phyloP scores from a whole-genome alignment of 768 basidiomycete species.

The Kwoniella botswanensis region DNA sequence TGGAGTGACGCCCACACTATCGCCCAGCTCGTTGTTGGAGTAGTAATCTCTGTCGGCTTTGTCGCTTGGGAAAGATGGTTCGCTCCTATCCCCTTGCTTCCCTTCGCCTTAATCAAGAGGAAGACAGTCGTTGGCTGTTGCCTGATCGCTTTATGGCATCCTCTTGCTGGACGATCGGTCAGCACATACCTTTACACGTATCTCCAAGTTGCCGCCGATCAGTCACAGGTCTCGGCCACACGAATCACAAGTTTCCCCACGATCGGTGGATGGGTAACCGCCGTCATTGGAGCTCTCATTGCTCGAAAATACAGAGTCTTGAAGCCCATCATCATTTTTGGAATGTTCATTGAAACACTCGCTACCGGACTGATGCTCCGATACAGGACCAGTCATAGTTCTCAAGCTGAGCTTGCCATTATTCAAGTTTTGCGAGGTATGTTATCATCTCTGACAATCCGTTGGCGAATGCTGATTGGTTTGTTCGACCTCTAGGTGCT shows the following conservation, averaged over 20 bases:
- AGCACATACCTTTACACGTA: slow-evolving; percentile 40
- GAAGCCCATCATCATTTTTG: slow-evolving; percentile 55
- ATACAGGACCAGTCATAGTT: slow-evolving; percentile 42
- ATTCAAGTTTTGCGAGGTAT: slow-evolving; percentile 49
- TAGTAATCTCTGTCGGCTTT: slow-evolving; percentile 40
- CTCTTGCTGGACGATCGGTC: slow-evolving; percentile 45
- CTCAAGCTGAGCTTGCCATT: slow-evolving; percentile 45
- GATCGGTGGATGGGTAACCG: slow-evolving; percentile 37
- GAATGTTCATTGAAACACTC: slow-evolving; percentile 47
- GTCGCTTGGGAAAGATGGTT: slow-evolving; percentile 50
- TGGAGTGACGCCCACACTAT: slow-evolving; percentile 56
- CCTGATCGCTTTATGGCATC: slow-evolving; percentile 52
- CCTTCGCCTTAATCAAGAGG: slow-evolving; percentile 50
- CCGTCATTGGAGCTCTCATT: slow-evolving; percentile 39
- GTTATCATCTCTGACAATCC: slow-evolving; percentile 11
- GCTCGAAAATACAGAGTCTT: slow-evolving; percentile 46
- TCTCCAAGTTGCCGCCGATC: slow-evolving; percentile 43
- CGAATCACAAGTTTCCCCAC: slow-evolving; percentile 34
- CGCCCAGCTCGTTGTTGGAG: slow-evolving; percentile 49
- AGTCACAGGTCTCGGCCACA: slow-evolving; percentile 31
- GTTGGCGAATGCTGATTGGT: neutral
- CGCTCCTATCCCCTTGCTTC: slow-evolving; percentile 54
- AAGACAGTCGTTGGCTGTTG: slow-evolving; percentile 52
- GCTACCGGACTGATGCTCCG: slow-evolving; percentile 54
- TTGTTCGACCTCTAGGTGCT: slow-evolving; percentile 12